Base-by-base conservation (phyloP, 495 filamentous ascomycete species). In the Xylaria intraflava region DNA sequence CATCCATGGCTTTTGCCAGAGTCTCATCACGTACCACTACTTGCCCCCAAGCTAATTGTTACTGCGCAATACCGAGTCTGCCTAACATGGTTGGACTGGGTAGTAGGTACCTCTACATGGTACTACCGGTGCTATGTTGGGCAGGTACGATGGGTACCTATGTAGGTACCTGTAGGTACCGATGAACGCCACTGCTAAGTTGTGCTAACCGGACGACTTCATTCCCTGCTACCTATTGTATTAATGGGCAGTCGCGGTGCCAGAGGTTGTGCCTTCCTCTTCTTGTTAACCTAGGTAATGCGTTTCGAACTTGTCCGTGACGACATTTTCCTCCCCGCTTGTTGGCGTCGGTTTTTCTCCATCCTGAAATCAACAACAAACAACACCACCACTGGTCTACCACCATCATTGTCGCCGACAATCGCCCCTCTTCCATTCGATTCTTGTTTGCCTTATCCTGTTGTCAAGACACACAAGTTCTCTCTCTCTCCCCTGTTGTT, bases 401-500 rank as follows among this genome's bases (percentile, higher is more conserved):
- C 29, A 20, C 41, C 23, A 42, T 14, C 16, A 42, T 29, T 17
- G 14, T n/a, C 14, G n/a, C n/a, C 41, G 3, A 14, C 41, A 20
- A 22, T 16, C 6, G 3, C 40, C 20, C 22, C 22, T 31, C 10
- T 17, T 41, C 6, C 27, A 8, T 5, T 16, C 23, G 19, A 6
- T 56, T 31, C 11, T 51, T 53, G 29, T 49, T 46, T 40, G 26
- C 42, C 3, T 52, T 46, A 36, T 22, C 43, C 50, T 46, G 40
- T 56, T 42, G 48, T 56, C 51, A n/a, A 41, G 36, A 49, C 36
- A 20, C 50, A 19, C 45, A 36, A 31, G 2, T 46, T 46, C 41
- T n/a, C 51, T 54, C 44, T 27, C 43, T 38, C 36, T 58, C 53
- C 52, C 35, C 16, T n/a, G 31, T 41, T 40, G 30, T 55, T 60